These are phyloP conservation scores for Saccharum officinarum DNA, from an alignment of 176 grass and related monocot species.

Conservation along the genomic window DNA sequence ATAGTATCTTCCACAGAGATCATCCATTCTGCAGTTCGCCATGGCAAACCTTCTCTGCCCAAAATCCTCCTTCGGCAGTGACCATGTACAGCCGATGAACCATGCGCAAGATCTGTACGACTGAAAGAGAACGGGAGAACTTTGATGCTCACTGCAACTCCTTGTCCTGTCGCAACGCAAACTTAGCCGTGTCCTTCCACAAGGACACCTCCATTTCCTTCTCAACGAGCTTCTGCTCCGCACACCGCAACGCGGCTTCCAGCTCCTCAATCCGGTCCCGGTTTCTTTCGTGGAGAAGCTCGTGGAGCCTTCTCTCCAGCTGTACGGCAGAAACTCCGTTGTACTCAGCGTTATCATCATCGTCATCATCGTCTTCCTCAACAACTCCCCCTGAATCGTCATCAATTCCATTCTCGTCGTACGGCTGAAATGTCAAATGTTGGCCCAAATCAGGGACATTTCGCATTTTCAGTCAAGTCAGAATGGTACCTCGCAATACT, in stretches of 20 bases:
- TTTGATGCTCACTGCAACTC: slow-evolving; percentile 12
- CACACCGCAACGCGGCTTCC: slow-evolving; percentile 36
- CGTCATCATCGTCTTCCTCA: background rate
- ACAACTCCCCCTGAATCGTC: background rate
- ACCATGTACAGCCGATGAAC: background rate
- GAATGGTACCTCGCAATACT: slow-evolving; percentile 21
- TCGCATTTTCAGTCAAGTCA: background rate
- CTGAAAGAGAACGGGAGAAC: background rate
- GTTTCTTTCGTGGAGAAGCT: slow-evolving; percentile 56
- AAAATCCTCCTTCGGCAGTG: background rate
- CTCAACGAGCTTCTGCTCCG: slow-evolving; percentile 46
- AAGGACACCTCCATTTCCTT: slow-evolving; percentile 49
- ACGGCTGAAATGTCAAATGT: background rate
- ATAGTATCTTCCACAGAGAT: background rate
- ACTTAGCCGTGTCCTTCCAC: slow-evolving; percentile 50
- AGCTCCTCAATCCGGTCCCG: slow-evolving; percentile 50
- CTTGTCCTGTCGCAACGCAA: slow-evolving; percentile 20
- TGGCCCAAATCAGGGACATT: background rate
- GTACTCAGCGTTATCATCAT: background rate
- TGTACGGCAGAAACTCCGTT: slow-evolving; percentile 27
- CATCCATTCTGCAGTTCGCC: background rate
- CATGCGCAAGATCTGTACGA: background rate
- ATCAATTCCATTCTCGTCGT: background rate
- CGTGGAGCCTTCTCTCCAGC: slow-evolving; percentile 58
- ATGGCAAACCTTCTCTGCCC: background rate